Percentiles rank a stretch among this genome's conserved stretches.
These are phyloP conservation scores for Ceratobasidium sp. DNA, from an alignment of 1,284 basidiomycete species.

Conservation along the genomic window DNA sequence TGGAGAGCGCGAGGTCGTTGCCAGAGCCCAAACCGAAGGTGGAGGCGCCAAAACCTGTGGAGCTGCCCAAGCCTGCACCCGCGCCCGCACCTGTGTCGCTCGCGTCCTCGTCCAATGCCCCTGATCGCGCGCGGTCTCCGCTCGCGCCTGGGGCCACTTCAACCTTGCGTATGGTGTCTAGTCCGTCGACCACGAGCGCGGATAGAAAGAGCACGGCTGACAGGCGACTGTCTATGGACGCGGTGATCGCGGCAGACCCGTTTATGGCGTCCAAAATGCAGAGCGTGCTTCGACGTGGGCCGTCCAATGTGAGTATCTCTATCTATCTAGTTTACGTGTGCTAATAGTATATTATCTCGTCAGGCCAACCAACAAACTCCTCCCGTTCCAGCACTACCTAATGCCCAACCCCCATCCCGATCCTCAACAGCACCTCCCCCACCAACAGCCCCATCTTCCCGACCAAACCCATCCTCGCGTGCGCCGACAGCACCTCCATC, in stretches of 20 bases:
- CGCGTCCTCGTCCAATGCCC: too few species aligned
- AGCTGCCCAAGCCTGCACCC: neutral
- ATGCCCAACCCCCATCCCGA: neutral
- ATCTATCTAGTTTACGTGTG: neutral
- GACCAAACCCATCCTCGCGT: neutral
- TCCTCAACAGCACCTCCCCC: slow-evolving; percentile 18
- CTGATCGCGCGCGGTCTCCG: neutral
- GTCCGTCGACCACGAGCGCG: neutral
- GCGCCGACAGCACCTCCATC: slow-evolving; percentile 1
- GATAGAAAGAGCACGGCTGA: slow-evolving; percentile 12
- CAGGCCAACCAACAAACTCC: neutral
- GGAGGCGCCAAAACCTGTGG: neutral
- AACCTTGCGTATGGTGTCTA: slow-evolving; percentile 29
- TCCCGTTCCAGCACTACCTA: neutral
- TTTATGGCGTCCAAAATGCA: slow-evolving; percentile 42
- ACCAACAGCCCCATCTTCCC: neutral
- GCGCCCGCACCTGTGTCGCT: neutral
- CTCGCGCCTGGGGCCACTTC: neutral
- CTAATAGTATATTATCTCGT: neutral
- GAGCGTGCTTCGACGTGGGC: slow-evolving; percentile 30
- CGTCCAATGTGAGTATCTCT: slow-evolving; percentile 17
- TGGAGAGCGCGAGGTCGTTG: neutral
- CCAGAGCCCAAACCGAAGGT: neutral
- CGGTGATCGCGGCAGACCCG: slow-evolving; percentile 16
- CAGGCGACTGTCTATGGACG: slow-evolving; percentile 21